phyloP scores from a whole-genome alignment of 176 grass and related monocot genomes.

The Eragrostis nindensis region DNA sequence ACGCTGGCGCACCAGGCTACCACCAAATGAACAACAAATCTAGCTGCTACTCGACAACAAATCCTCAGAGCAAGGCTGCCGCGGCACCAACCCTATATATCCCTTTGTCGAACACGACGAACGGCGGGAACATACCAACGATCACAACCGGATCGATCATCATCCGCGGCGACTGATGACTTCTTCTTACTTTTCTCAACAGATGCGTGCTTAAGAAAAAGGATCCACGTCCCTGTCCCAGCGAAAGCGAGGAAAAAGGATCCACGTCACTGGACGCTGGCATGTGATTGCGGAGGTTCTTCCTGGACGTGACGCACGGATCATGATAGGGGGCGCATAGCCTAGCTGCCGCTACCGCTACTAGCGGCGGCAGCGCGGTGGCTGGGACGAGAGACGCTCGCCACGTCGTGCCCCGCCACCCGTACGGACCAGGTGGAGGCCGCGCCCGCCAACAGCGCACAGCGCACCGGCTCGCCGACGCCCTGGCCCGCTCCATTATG shows the following conservation, averaged over 20 bases:
- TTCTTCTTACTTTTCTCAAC: neutral
- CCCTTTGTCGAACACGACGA: neutral
- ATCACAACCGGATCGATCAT: neutral
- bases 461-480: neutral
- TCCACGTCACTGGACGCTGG: neutral
- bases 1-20: slow-evolving; percentile 2
- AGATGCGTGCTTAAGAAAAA: neutral
- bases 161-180: neutral
- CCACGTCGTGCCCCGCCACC: too few species aligned
- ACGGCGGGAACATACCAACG: neutral
- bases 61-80: slow-evolving; percentile 5
- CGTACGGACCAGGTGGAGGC: too few species aligned
- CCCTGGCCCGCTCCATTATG: neutral
- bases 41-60: slow-evolving; percentile 14
- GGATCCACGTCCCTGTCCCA: neutral
- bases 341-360: too few species aligned
- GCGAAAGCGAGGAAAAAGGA: neutral
- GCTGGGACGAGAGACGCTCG: too few species aligned
- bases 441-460: neutral
- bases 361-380: too few species aligned
- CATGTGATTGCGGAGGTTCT: neutral
- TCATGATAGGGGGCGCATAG: too few species aligned
- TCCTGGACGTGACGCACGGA: too few species aligned
- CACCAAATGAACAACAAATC: slow-evolving; percentile 36
- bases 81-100: neutral